Conservation (phyloP, 2,329 filamentous ascomycete species). For the Acrocalymma vagum region DNA sequence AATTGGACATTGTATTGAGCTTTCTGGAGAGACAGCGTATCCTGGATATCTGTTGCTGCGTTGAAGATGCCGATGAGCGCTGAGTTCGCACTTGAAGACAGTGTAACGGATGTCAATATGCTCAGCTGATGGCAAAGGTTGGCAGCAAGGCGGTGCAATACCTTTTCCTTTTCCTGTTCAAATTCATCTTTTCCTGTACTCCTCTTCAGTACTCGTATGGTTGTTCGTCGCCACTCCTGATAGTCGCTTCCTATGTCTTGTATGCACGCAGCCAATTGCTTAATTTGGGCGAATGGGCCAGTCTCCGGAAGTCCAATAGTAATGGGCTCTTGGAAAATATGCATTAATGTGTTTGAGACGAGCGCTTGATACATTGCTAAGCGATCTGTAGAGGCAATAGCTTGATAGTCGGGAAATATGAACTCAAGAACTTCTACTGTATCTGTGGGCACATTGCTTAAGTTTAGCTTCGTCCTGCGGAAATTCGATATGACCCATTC, state of each 20-base stretch:
- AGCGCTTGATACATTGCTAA: conserved; percentile 43
- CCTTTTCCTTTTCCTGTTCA: conserved; percentile 14
- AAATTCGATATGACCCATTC: conserved; percentile 79
- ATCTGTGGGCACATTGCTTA: conserved; percentile 23
- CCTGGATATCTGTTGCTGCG: conserved; percentile 33
- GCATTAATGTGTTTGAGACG: conserved; percentile 33
- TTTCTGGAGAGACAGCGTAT: conserved; percentile 38
- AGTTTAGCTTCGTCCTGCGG: conserved; percentile 64
- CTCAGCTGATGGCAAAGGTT: conserved; percentile 33
- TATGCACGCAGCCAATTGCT: conserved; percentile 27
- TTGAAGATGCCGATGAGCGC: conserved; percentile 32
- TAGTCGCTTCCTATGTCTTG: conserved; percentile 24
- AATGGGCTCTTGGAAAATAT: conserved; percentile 35
- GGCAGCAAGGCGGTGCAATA: conserved; percentile 25
- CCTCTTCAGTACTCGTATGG: conserved; percentile 33
- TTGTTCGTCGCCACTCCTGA: conserved; percentile 39
- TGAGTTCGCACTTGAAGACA: conserved; percentile 23
- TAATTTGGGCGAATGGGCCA: conserved; percentile 25
- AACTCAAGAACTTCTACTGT: conserved; percentile 22
- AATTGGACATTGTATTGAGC: conserved; percentile 37
- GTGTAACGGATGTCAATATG: conserved; percentile 28
- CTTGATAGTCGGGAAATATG: conserved; percentile 25
- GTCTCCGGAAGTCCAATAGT: conserved; percentile 34
- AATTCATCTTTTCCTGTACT: conserved; percentile 17
- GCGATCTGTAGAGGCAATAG: conserved; percentile 26